Evolutionary conservation across 495 filamentous ascomycete species (phyloP), one percentile per base, ranked within the genome.

Genomic region (Podospora tetraspora): DNA sequence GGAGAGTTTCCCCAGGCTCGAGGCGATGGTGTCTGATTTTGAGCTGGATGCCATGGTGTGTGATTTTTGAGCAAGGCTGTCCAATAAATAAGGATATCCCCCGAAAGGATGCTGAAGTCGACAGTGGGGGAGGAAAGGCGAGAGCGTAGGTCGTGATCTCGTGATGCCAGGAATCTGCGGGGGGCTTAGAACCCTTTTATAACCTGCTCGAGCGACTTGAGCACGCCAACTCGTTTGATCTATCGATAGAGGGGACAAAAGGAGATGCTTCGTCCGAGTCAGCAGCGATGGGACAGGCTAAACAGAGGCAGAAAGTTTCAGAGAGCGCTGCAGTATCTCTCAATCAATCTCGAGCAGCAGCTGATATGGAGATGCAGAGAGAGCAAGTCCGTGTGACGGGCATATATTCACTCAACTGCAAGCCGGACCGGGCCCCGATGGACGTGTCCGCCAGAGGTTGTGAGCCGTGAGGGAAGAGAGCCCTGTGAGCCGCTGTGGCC

Each of bases 1-100:
- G 9, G 79, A 77, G 21, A 83, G 76, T 59, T 81, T 80, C 62
- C 77, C 70, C 66, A 84, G 62, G 56, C 60, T 59, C 2, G 78
- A 71, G 25, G 69, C 23, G 52, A 78, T 56, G 19, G 75, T 73
- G 68, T 65, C 62, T 62, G 69, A 43, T 25, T 63, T n/a, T 8
- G 59, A 66, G 13, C 68, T 62, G 62, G 76, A 64, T 6, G 76
- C 59, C 71, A 75, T 78, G 60, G 52, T 66, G 68, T 34, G 34
- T 66, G 56, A 13, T 52, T 19, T 63, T 12, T 24, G 59, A 19
- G 5, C 13, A 24, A 8, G 59, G 24, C 59, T 2, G 19, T n/a
- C 43, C 43, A 52, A 52, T 4, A 52, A n/a, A 52, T n/a, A 52
- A 8, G 19, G 43, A 52, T 43, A 8, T n/a, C 7, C 3, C 43